Conservation (phyloP, 306 rosid species). For the Canavalia ensiformis region DNA sequence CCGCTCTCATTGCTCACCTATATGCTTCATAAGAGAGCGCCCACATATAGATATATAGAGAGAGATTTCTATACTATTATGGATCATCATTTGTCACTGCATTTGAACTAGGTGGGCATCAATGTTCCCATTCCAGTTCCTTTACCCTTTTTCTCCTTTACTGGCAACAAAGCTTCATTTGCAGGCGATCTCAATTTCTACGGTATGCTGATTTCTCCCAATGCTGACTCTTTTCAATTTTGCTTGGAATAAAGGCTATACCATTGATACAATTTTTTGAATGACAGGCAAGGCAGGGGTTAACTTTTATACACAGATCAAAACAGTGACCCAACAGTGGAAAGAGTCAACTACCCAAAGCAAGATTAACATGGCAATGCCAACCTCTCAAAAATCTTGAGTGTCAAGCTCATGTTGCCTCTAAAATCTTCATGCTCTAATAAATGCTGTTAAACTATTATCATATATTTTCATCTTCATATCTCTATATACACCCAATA, state of each 20-base stretch:
- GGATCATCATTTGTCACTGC: slow-evolving; percentile 38
- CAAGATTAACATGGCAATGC: slow-evolving; percentile 85
- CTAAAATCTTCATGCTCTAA: too few species aligned
- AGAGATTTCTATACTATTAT: background rate
- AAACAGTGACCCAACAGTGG: slow-evolving; percentile 95
- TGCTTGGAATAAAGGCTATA: background rate
- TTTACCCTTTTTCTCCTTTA: slow-evolving; percentile 91
- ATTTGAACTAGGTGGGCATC: slow-evolving; percentile 79
- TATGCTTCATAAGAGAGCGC: too few species aligned
- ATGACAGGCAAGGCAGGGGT: slow-evolving; percentile 89
- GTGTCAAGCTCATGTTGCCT: too few species aligned
- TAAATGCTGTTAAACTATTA: too few species aligned
- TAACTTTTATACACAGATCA: slow-evolving; percentile 84
- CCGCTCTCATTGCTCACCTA: too few species aligned
- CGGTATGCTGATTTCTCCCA: slow-evolving; percentile 56
- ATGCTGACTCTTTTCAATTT: slow-evolving; percentile 1
- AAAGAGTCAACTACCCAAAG: slow-evolving; percentile 76
- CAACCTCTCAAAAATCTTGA: slow-evolving; percentile 84
- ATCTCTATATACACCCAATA: too few species aligned
- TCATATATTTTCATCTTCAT: too few species aligned
- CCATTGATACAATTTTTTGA: slow-evolving; percentile 24
- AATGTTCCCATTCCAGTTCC: slow-evolving; percentile 98
- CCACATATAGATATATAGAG: too few species aligned
- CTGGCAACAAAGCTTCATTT: slow-evolving; percentile 91
- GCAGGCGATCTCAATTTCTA: slow-evolving; percentile 93